Evolutionary conservation across 208 protist genomes (phyloP).

Genomic region (Porcisia deanei): DNA sequence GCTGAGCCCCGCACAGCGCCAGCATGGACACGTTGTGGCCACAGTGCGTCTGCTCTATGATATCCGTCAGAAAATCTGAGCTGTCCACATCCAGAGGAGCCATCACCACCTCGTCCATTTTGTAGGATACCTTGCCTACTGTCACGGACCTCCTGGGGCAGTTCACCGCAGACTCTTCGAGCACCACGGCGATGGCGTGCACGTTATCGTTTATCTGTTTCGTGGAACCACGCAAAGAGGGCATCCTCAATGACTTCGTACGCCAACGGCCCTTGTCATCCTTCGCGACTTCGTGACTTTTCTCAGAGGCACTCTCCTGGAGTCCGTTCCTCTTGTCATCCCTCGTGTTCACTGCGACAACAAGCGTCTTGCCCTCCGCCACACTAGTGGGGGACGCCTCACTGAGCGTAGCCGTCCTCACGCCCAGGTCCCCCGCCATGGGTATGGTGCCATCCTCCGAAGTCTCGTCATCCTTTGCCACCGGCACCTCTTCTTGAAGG

Average conservation of each 20-base stretch:
- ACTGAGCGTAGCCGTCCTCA: not conserved
- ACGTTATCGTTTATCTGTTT: constrained; percentile 46
- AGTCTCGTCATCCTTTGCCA: constrained; percentile 3
- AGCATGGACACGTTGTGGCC: constrained; percentile 53
- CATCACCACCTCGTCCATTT: constrained; percentile 45
- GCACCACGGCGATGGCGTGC: constrained; percentile 36
- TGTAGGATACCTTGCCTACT: constrained; percentile 20
- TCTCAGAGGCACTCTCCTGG: constrained; percentile 12
- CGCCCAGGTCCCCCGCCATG: not conserved
- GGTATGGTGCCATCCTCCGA: constrained; percentile 4
- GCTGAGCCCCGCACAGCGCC: constrained; percentile 27
- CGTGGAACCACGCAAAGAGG: constrained; percentile 37
- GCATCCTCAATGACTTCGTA: constrained; percentile 11
- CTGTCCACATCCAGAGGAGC: constrained; percentile 22
- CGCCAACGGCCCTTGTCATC: not conserved
- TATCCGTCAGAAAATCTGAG: constrained; percentile 47
- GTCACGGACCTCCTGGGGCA: constrained; percentile 26
- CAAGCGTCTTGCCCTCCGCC: constrained; percentile 5
- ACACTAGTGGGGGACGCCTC: not conserved
- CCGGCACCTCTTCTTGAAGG: constrained; percentile 18
- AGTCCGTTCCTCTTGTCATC: constrained; percentile 5
- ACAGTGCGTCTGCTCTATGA: constrained; percentile 41
- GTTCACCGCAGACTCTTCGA: constrained; percentile 26
- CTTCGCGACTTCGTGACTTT: constrained; percentile 1
- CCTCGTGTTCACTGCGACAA: constrained; percentile 8